Evolutionary conservation across 768 basidiomycete species (phyloP).

Genomic region (Hypsizygus marmoreus): DNA sequence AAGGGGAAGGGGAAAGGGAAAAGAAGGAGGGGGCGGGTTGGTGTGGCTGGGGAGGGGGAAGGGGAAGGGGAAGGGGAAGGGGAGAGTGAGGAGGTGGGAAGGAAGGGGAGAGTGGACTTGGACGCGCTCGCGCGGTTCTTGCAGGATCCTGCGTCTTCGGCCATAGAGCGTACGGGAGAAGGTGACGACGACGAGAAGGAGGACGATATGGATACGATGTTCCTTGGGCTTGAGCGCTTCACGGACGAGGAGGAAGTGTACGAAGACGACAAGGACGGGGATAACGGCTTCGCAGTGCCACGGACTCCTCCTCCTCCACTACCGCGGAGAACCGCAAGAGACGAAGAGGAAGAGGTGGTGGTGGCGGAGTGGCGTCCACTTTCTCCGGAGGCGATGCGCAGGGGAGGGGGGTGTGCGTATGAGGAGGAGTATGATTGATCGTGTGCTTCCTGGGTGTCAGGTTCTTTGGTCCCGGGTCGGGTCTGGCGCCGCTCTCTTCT

Average conservation of each 20-base stretch:
- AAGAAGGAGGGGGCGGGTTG: too few species aligned
- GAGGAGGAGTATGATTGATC: constrained; percentile 43
- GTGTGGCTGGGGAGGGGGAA: too few species aligned
- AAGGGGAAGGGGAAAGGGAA: constrained; percentile 8
- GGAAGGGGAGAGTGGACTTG: constrained; percentile 44
- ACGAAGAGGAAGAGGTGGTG: constrained; percentile 14
- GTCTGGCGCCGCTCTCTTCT: neutral
- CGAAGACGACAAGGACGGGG: constrained; percentile 19
- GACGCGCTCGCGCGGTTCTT: constrained; percentile 58
- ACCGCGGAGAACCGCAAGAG: neutral
- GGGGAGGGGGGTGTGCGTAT: constrained; percentile 20
- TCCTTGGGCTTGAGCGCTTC: constrained; percentile 18
- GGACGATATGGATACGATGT: constrained; percentile 4
- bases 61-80: neutral
- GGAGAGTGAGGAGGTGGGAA: constrained; percentile 17
- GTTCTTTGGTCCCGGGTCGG: neutral
- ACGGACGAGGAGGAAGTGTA: constrained; percentile 12
- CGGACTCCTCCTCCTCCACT: neutral
- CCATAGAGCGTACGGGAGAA: too few species aligned
- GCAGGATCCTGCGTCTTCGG: constrained; percentile 31
- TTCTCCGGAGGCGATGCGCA: constrained; percentile 18
- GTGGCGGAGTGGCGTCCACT: constrained; percentile 22
- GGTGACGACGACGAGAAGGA: constrained; percentile 17
- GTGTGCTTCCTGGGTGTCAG: too few species aligned
- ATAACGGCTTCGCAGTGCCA: neutral